These are phyloP conservation scores for Halophytophthora polymorphica DNA, from an alignment of 352 stramenopile genomes.

Conservation along the genomic window DNA sequence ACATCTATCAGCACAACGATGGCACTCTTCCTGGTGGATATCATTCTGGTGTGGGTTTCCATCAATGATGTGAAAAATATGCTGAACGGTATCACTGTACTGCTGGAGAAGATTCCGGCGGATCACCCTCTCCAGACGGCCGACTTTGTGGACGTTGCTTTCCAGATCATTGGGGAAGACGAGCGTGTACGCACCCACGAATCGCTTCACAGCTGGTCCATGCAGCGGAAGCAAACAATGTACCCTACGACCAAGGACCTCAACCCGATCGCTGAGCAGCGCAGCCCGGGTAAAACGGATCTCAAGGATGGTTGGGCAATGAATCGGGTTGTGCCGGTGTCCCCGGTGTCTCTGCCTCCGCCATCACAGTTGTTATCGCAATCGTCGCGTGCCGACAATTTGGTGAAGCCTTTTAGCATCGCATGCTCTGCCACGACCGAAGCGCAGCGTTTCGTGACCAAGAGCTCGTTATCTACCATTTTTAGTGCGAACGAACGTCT, in stretches of 20 bases:
- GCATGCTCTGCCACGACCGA: no score
- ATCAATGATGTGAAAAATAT: constrained; percentile 17
- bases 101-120: constrained; percentile 8
- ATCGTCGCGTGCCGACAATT: no score
- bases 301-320: no score
- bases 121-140: neutral
- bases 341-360: no score
- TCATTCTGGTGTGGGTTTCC: constrained; percentile 21
- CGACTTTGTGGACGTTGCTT: constrained; percentile 13
- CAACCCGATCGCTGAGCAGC: no score
- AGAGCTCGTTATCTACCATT: neutral
- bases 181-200: neutral
- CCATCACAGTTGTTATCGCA: no score
- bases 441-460: no score
- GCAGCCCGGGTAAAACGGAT: no score
- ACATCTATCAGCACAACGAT: constrained; percentile 19
- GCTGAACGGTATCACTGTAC: neutral
- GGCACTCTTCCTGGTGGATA: constrained; percentile 27
- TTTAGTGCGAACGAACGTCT: constrained; percentile 6
- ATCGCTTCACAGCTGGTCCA: no score
- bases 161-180: constrained; percentile 6
- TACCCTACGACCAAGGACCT: no score
- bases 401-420: no score
- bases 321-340: no score
- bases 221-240: neutral